A percentile compares a stretch with the other conserved stretches of the same genome.
These are phyloP conservation scores for Paramecium sonneborni DNA, from an alignment of 73 alveolate genomes.

Conservation along the genomic window DNA sequence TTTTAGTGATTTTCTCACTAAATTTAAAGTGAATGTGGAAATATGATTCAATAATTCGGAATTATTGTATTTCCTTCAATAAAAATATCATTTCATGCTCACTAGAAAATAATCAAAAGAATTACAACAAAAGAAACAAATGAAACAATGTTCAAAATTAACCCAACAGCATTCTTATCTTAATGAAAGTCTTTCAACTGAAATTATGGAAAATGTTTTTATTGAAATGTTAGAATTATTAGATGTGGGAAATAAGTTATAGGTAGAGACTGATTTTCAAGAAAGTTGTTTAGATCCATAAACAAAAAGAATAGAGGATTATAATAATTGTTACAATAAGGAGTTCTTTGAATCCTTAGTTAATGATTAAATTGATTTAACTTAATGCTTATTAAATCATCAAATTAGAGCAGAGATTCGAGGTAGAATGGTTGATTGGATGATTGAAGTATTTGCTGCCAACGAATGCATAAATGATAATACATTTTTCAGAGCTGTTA, in stretches of 20 bases:
- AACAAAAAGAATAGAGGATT: neutral
- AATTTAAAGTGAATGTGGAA: neutral
- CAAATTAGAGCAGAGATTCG: neutral
- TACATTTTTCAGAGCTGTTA: neutral
- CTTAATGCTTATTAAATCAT: neutral
- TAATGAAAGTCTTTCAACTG: neutral
- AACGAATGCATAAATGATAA: neutral
- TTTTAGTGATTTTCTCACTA: neutral
- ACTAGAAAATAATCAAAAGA: neutral
- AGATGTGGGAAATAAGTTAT: neutral
- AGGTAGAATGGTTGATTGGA: neutral
- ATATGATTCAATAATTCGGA: no score
- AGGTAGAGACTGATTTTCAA: neutral
- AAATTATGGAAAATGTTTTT: neutral
- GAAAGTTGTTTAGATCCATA: neutral
- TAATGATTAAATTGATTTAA: neutral
- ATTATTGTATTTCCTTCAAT: no score
- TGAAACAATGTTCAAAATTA: neutral
- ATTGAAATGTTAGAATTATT: neutral
- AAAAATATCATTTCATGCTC: neutral
- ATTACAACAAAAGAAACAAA: neutral
- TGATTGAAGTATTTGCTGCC: neutral
- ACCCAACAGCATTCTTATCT: neutral
- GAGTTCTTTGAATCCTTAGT: neutral
- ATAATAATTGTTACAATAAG: neutral